These are phyloP conservation scores for Sutorius australiensis DNA, from an alignment of 768 basidiomycete genomes.

Conservation along the genomic window DNA sequence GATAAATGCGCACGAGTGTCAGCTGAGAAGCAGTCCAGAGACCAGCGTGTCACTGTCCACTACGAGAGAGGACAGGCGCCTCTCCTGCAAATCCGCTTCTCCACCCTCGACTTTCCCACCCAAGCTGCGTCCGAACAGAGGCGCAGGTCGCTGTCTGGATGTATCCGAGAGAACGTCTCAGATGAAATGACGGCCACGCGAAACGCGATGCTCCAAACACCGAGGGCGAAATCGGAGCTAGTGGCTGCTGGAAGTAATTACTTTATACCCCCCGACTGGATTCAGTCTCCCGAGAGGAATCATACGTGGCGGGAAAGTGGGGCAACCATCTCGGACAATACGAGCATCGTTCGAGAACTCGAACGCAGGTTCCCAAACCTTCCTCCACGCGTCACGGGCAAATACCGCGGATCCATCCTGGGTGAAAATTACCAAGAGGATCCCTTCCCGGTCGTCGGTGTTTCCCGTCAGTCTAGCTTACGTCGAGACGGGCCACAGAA, in stretches of 20 bases:
- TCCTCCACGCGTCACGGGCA: slow-evolving; percentile 35
- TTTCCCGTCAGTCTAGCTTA: slow-evolving; percentile 25
- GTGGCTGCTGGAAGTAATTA: background rate
- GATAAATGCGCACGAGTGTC: slow-evolving; percentile 2
- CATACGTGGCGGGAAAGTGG: slow-evolving; percentile 21
- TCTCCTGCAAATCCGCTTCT: slow-evolving; percentile 53
- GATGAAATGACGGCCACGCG: slow-evolving; percentile 9
- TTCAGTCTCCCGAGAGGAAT: slow-evolving; percentile 4
- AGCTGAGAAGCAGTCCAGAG: slow-evolving; percentile 4
- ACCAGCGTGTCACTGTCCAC: slow-evolving; percentile 49
- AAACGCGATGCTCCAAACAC: slow-evolving; percentile 4
- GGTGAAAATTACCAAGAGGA: slow-evolving; percentile 23
- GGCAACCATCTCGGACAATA: slow-evolving; percentile 37
- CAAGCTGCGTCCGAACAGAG: slow-evolving; percentile 14
- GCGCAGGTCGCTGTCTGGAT: slow-evolving; percentile 12
- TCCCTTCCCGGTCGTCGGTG: slow-evolving; percentile 19
- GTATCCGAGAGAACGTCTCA: slow-evolving; percentile 7
- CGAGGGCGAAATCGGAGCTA: slow-evolving; percentile 13
- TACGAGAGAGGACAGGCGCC: slow-evolving; percentile 44
- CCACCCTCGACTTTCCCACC: slow-evolving; percentile 42
- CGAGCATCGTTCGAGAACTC: slow-evolving; percentile 48
- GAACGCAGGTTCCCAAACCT: slow-evolving; percentile 52
- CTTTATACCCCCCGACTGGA: slow-evolving; percentile 10
- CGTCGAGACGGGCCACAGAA: slow-evolving; percentile 3
- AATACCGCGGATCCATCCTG: slow-evolving; percentile 24